Percentiles rank a stretch among this genome's conserved stretches.
phyloP scores from a whole-genome alignment of 345 rosid species.

The Eucalyptus cloeziana region DNA sequence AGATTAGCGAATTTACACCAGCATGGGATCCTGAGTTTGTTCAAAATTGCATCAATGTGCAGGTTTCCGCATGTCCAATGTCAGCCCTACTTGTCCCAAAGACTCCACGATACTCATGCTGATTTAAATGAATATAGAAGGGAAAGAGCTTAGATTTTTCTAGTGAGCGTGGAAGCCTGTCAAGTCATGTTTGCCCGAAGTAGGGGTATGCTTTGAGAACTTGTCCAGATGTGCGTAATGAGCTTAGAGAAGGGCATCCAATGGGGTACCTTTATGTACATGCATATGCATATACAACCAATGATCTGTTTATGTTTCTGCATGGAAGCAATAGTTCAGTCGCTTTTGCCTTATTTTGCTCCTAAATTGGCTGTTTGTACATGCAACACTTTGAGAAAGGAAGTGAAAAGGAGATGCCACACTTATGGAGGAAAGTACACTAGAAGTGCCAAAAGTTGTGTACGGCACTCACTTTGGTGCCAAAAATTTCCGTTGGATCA shows the following conservation, averaged over 20 bases:
- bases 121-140: background rate
- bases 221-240: background rate
- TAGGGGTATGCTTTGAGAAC: background rate
- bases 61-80: constrained; percentile 44
- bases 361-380: background rate
- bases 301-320: background rate
- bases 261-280: background rate
- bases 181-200: background rate
- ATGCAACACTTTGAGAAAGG: background rate
- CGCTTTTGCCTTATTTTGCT: background rate
- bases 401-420: background rate
- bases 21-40: background rate
- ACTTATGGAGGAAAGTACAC: too few species aligned
- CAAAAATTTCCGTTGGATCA: too few species aligned
- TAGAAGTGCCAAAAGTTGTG: too few species aligned
- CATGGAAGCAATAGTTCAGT: background rate
- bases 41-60: background rate
- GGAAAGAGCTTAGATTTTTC: background rate
- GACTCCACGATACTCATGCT: constrained; percentile 29
- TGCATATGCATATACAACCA: background rate
- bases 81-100: constrained; percentile 36
- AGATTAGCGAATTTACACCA: background rate
- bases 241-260: background rate
- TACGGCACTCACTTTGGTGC: too few species aligned
- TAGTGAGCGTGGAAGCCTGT: background rate